phyloP scores from a whole-genome alignment of 257 asterid species.

The Salvia miltiorrhiza region DNA sequence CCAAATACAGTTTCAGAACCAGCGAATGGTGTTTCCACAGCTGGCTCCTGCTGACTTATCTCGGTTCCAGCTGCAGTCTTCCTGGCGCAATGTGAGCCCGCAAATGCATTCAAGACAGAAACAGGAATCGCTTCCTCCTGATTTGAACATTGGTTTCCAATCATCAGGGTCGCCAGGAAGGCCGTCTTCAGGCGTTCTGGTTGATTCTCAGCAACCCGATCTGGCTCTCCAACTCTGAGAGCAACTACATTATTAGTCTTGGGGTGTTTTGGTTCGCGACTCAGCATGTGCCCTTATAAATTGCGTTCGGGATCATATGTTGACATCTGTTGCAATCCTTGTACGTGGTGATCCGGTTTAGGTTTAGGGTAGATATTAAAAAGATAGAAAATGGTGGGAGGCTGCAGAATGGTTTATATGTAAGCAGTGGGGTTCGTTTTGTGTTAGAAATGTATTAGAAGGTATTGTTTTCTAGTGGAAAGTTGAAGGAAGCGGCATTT shows the following conservation, averaged over 20 bases:
- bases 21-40: conserved; percentile 56
- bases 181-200: conserved; percentile 63
- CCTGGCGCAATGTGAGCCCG: conserved; percentile 52
- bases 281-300: background rate
- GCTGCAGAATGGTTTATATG: conserved; percentile 4
- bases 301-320: background rate
- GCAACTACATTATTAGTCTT: background rate
- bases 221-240: conserved; percentile 87
- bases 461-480: background rate
- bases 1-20: conserved; percentile 56
- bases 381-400: conserved; percentile 17
- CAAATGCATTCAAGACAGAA: conserved; percentile 64
- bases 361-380: conserved; percentile 25
- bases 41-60: conserved; percentile 68
- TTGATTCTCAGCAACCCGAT: conserved; percentile 98
- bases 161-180: conserved; percentile 84
- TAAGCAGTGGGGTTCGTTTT: conserved; percentile 3
- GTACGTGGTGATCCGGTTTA: background rate
- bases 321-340: background rate
- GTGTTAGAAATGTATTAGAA: background rate
- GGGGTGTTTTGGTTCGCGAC: conserved; percentile 2
- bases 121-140: conserved; percentile 81
- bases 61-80: conserved; percentile 66
- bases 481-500: background rate
- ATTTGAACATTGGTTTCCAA: conserved; percentile 79